Conservation (phyloP, 805 yeast genomes). For the Kregervanrija pseudodelftensis region DNA sequence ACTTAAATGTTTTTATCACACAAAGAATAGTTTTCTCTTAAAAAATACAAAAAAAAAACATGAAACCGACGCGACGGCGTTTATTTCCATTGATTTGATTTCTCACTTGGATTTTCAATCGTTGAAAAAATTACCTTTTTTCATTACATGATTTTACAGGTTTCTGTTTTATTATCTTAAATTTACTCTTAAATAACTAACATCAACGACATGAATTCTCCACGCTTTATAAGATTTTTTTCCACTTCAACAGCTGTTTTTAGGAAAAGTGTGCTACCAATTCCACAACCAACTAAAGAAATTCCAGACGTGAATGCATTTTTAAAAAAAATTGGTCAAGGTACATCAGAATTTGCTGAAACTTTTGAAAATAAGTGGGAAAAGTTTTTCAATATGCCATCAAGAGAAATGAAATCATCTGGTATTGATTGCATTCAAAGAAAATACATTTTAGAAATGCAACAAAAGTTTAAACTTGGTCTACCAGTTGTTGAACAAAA, state of each 20-base stretch:
- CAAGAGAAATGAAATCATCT: conserved; percentile 55
- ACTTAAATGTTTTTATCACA: background rate
- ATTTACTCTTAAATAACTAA: background rate
- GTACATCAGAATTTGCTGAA: conserved; percentile 58
- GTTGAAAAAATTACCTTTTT: too few relatives aligned
- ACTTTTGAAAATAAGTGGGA: conserved; percentile 65
- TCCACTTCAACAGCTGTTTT: conserved; percentile 5
- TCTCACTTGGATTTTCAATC: too few relatives aligned
- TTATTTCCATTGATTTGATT: too few relatives aligned
- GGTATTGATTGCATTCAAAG: conserved; percentile 73
- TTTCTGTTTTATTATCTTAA: too few relatives aligned
- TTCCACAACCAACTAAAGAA: conserved; percentile 44
- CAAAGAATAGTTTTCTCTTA: too few relatives aligned
- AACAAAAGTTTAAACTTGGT: conserved; percentile 56
- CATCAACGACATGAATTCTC: background rate
- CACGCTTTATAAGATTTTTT: conserved; percentile 2
- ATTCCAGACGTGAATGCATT: conserved; percentile 71
- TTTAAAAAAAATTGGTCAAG: conserved; percentile 72
- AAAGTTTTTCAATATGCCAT: conserved; percentile 49
- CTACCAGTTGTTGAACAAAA: conserved; percentile 42
- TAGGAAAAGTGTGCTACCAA: conserved; percentile 3
- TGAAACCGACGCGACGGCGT: too few relatives aligned
- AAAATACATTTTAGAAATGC: conserved; percentile 67
- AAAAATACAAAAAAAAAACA: too few relatives aligned
- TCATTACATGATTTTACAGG: too few relatives aligned